These are phyloP conservation scores for Hymenochaete sp. DNA, from an alignment of 1,284 basidiomycete genomes.

Conservation along the genomic window DNA sequence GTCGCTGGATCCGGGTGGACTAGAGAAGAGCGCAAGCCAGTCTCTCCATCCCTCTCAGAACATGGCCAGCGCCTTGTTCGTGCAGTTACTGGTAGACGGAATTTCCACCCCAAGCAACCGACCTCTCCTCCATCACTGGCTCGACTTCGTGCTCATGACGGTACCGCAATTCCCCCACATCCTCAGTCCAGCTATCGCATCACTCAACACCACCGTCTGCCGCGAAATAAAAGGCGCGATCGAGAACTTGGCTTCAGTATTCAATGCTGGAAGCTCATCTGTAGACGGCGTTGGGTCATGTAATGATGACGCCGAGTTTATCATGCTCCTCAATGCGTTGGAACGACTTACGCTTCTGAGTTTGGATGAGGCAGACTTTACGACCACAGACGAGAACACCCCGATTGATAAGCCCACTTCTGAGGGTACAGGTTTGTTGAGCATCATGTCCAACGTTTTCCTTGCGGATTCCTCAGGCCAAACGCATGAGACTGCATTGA, in stretches of 20 bases:
- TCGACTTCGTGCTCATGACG: conserved; percentile 92
- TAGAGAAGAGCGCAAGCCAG: conserved; percentile 14
- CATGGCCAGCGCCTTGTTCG: conserved; percentile 65
- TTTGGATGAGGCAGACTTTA: conserved; percentile 43
- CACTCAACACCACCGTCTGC: conserved; percentile 77
- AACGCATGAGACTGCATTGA: conserved; percentile 43
- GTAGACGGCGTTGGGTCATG: conserved; percentile 35
- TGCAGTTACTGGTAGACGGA: conserved; percentile 75
- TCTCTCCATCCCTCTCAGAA: conserved; percentile 34
- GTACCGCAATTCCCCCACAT: conserved; percentile 74
- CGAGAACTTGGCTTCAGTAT: conserved; percentile 42
- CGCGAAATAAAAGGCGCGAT: conserved; percentile 59
- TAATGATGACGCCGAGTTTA: conserved; percentile 75
- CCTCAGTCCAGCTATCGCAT: conserved; percentile 59
- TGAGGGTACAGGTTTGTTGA: conserved; percentile 62
- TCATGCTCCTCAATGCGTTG: conserved; percentile 75
- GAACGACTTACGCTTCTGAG: conserved; percentile 72
- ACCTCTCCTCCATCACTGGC: conserved; percentile 86
- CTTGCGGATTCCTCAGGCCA: conserved; percentile 44
- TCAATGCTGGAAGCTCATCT: conserved; percentile 27
- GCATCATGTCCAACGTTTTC: conserved; percentile 76
- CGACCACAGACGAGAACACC: conserved; percentile 43
- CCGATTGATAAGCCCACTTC: conserved; percentile 41
- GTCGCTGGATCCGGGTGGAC: conserved; percentile 27
- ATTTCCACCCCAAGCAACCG: conserved; percentile 64